A percentile compares a stretch with the other conserved stretches of the same genome.
Evolutionary conservation across 2,329 filamentous ascomycete species (phyloP).

Genomic region (Periconia digitata): DNA sequence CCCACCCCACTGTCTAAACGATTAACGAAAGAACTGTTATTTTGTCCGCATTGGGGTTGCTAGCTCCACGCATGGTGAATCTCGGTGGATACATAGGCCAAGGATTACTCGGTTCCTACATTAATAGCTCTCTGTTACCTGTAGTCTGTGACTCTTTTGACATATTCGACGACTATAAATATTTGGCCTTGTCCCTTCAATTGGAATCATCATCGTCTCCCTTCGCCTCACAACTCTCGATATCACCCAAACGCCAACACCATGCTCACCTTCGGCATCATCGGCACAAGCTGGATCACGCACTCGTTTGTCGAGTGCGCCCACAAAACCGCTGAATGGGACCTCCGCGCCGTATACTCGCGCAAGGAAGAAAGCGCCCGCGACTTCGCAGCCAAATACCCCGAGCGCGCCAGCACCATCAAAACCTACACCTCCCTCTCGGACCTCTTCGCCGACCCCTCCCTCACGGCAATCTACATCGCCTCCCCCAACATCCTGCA

Average conservation of each 20-base stretch:
- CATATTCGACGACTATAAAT: no score
- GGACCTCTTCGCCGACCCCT: conserved; percentile 40
- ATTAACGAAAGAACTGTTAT: no score
- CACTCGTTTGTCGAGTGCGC: conserved; percentile 50
- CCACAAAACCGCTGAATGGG: conserved; percentile 47
- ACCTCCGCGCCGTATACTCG: conserved; percentile 51
- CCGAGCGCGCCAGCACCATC: conserved; percentile 11
- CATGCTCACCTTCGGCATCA: conserved; percentile 48
- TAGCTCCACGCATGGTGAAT: no score
- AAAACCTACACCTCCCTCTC: conserved; percentile 45
- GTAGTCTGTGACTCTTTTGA: no score
- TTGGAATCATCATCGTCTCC: neutral
- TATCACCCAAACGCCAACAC: conserved; percentile 11
- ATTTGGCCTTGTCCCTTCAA: no score
- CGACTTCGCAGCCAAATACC: conserved; percentile 47
- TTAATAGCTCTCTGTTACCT: no score
- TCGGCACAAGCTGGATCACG: conserved; percentile 55
- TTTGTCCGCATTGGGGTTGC: no score
- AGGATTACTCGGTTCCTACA: no score
- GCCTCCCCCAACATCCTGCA: conserved; percentile 53
- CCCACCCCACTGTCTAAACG: no score
- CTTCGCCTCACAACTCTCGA: neutral
- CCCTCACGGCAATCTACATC: conserved; percentile 51
- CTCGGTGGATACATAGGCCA: no score
- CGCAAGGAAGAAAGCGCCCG: conserved; percentile 47